Conservation (phyloP, 2,329 filamentous ascomycete species). For the Aspergillus fumigatiaffinis region DNA sequence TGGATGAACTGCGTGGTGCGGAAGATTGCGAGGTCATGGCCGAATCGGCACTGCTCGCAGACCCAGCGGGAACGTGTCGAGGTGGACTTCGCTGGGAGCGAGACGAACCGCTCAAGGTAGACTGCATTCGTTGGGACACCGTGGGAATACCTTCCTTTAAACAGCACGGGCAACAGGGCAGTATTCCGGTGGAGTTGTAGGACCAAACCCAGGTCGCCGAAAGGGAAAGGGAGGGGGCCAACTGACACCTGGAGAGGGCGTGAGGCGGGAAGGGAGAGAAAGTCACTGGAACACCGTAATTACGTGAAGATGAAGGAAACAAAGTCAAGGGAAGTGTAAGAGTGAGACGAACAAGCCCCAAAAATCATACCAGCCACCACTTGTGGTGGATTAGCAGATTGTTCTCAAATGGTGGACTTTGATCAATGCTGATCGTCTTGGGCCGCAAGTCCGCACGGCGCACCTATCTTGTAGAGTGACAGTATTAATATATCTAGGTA, state of each 20-base stretch:
- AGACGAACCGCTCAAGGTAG: conserved; percentile 15
- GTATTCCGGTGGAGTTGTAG: not conserved
- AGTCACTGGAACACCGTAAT: not conserved
- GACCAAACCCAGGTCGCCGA: not conserved
- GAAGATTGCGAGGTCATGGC: conserved; percentile 54
- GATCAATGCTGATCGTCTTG: not conserved
- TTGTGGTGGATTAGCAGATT: not conserved
- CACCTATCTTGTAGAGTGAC: not conserved
- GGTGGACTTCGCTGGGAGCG: conserved; percentile 49
- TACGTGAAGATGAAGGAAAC: not conserved
- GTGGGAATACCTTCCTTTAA: conserved; percentile 1
- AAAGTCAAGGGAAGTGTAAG: not conserved
- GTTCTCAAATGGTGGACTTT: not conserved
- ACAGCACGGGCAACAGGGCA: not conserved
- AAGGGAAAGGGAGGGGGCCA: not conserved
- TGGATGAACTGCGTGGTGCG: conserved; percentile 61
- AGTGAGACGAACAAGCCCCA: not conserved
- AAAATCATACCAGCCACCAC: not conserved
- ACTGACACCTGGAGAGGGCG: not conserved
- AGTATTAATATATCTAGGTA: not conserved
- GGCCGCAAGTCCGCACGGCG: not conserved
- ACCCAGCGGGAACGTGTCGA: conserved; percentile 23
- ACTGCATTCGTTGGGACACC: conserved; percentile 17
- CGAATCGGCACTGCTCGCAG: conserved; percentile 48
- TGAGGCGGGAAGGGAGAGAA: not conserved